A percentile compares a stretch with the other conserved stretches of the same genome.
These are phyloP conservation scores for Rosa chinensis DNA, from an alignment of 306 rosid species.

Conservation along the genomic window DNA sequence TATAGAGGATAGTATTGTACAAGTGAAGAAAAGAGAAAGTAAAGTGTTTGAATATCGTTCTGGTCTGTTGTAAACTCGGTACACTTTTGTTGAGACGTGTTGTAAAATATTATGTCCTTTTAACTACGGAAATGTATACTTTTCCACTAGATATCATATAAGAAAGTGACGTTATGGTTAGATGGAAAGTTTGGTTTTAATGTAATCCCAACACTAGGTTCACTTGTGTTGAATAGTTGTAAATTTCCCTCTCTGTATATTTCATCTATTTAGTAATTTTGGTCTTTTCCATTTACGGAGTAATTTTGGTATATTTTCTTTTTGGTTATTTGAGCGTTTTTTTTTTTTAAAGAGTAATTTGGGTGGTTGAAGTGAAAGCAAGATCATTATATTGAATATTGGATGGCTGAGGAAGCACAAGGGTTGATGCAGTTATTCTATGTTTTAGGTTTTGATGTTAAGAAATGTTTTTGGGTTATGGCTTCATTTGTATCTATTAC, in stretches of 20 bases:
- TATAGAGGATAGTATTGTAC: conserved; percentile 44
- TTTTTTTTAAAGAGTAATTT: neutral
- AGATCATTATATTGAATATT: neutral
- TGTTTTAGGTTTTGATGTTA: neutral
- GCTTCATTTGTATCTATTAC: too few species aligned
- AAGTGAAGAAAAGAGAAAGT: conserved; percentile 34
- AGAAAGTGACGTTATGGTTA: neutral
- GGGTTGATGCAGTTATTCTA: too few species aligned
- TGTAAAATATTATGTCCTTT: neutral
- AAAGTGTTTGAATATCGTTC: neutral
- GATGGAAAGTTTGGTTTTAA: neutral
- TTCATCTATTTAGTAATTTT: neutral
- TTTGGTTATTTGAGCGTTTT: too few species aligned
- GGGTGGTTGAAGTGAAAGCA: neutral
- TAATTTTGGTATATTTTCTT: neutral
- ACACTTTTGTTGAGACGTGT: neutral
- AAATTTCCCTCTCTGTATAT: neutral
- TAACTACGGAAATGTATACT: conserved; percentile 1
- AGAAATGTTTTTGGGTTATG: too few species aligned
- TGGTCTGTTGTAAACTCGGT: neutral
- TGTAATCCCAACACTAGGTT: neutral
- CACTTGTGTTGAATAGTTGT: neutral
- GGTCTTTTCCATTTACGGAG: neutral
- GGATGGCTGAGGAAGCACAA: neutral
- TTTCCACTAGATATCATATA: neutral